phyloP scores from a whole-genome alignment of 148 eudicot species.

The Bassia scoparia region DNA sequence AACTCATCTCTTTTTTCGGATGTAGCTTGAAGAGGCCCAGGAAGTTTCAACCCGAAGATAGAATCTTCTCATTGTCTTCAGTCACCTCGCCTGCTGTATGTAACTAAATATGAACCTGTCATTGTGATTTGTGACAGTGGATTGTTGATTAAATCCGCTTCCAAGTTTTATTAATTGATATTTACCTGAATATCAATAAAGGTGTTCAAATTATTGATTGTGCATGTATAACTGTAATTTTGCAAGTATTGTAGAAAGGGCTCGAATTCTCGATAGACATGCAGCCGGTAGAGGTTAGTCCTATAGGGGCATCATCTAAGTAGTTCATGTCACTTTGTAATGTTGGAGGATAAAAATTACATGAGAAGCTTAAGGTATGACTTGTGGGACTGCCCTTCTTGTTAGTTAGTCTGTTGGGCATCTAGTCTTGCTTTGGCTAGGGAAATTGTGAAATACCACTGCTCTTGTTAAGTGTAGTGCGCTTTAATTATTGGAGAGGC shows the following conservation, averaged over 20 bases:
- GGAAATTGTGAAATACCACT: too few species aligned
- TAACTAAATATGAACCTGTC: conserved; percentile 17
- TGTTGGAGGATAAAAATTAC: not conserved
- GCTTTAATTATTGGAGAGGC: not conserved
- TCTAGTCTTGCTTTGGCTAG: too few species aligned
- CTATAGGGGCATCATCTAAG: not conserved
- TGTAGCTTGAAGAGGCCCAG: conserved; percentile 72
- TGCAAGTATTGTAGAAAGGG: too few species aligned
- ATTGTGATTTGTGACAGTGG: not conserved
- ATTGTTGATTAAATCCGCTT: not conserved
- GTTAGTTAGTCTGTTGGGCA: too few species aligned
- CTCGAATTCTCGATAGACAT: too few species aligned
- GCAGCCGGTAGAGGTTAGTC: too few species aligned
- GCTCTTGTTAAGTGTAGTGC: too few species aligned
- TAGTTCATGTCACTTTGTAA: not conserved
- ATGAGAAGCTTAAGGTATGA: not conserved
- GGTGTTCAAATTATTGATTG: not conserved
- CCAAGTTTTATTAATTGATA: too few species aligned
- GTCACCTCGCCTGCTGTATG: conserved; percentile 85
- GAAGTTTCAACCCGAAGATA: conserved; percentile 87
- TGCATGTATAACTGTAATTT: not conserved
- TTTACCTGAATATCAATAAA: too few species aligned
- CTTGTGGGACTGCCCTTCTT: too few species aligned
- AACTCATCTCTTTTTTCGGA: too few species aligned
- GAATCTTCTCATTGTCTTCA: conserved; percentile 81